Evolutionary conservation across 768 basidiomycete species (phyloP), one percentile per base, ranked within the genome.

Genomic region (Boletus reticuloceps): DNA sequence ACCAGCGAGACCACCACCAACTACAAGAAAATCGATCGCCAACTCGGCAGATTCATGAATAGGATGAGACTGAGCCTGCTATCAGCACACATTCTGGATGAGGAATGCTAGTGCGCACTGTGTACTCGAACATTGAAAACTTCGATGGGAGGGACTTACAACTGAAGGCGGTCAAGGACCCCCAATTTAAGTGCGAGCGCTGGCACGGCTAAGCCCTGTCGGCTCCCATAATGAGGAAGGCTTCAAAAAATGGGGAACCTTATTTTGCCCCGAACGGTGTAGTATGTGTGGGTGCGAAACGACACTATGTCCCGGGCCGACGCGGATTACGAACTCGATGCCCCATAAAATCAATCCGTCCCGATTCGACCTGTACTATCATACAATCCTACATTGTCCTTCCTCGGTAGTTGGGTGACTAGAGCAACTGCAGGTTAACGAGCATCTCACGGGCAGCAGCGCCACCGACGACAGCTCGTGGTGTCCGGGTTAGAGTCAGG

Each of bases 1-100:
- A 11, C 85, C 86, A 38, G 79, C 75, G 14, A 86, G 74, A 16
- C 80, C 79, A 41, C 76, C 81, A 47, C 82, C 81, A 27, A 82
- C 71, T 38, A 82, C 70, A 19, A 80, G 55, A 54, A 82, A 76
- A 47, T 80, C 72, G 19, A 69, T 53, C 19, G 54, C 19, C 40
- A 69, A n/a, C 27, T 52, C 54, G 45, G 69, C 53, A 14, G 47
- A 47, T 19, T 48, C 56, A 44, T 49, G 27, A 38, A 49, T 47
- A 20, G 65, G 54, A 29, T 62, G 53, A 12, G 53, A 53, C 64
- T 66, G 49, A 27, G 11, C 11, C 20, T 5, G 11, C 10, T 20
- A 50, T 64, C 32, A 63, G 50, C 13, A 38, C 6, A 38, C 2
- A 17, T 16, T 25, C 32, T 14, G n/a, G 13, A 2, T 14, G 14